Evolutionary conservation across 164 flowering plant species (phyloP), one percentile per base, ranked within the genome.

Genomic region (Akebia trifoliata): DNA sequence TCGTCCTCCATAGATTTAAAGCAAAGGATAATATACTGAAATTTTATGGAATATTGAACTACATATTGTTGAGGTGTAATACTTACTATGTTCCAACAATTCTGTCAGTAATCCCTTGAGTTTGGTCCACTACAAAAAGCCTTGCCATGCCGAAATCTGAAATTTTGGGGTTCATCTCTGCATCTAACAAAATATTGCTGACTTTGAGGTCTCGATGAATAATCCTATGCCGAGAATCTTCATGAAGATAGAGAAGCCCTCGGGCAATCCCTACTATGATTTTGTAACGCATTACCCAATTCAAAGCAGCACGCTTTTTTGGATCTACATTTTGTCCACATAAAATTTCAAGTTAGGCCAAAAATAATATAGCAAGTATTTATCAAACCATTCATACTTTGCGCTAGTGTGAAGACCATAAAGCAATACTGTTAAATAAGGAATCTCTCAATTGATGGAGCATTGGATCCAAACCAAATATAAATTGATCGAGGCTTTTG

Each of bases 81-180:
- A 59, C 78, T 67, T 72, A 79, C 83, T 54, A 74, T 14, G 83
- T 79, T 6, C 82, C 77, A 2, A 66, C 75, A 36, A 70, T 46
- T 57, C 65, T 66, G 28, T 42, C 69, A 3, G 78, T 76, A 22
- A 47, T 63, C 3, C 20, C 74, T 39, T 67, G 73, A 45, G 69
- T 73, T 62, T 73, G 66, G 43, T 76, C 80, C 29, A 48, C 18
- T 0, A 4, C 60, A 46, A 76, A 71, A 32, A 77, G 43, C 31
- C 69, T 72, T 32, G 81, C 81, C 76, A 72, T 69, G 8, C 81
- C 81, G 44, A 78, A 76, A 34, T 78, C 83, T 17, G 83, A 39
- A 37, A 78, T 71, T 56, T 76, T 78, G 6, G 80, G 65, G 14
- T 69, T 69, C 80, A 74, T 71, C 2, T 67, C 58, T 0, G 9